Conservation (phyloP, 768 basidiomycete genomes). For the Boletus bicolor region DNA sequence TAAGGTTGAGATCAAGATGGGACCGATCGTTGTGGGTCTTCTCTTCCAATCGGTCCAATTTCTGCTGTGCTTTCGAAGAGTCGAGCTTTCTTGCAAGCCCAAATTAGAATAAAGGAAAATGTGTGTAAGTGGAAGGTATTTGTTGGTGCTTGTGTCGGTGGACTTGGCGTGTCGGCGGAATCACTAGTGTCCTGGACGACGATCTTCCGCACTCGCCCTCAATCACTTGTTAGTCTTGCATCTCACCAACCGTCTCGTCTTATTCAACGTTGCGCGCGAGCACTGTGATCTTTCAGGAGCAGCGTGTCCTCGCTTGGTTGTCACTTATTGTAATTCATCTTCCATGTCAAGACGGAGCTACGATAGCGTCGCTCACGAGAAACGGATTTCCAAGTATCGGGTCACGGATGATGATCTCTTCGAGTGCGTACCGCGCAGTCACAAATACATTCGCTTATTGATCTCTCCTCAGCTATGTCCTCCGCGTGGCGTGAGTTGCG, state of each 20-base stretch:
- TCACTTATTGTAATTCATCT: slow-evolving; percentile 13
- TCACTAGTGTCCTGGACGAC: not conserved
- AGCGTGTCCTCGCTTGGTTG: not conserved
- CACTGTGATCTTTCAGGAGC: slow-evolving; percentile 5
- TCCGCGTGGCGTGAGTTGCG: slow-evolving; percentile 75
- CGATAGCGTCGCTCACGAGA: slow-evolving; percentile 66
- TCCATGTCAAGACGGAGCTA: slow-evolving; percentile 73
- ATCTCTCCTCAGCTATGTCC: slow-evolving; percentile 57
- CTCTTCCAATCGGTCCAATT: not conserved
- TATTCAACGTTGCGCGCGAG: not conserved
- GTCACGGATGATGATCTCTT: slow-evolving; percentile 85
- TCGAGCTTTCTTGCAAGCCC: no score
- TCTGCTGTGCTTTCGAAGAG: not conserved
- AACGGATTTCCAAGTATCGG: slow-evolving; percentile 69
- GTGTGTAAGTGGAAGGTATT: slow-evolving; percentile 7
- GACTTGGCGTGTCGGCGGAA: not conserved
- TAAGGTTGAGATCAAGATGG: not conserved
- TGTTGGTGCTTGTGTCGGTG: slow-evolving; percentile 22
- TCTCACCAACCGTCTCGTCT: not conserved
- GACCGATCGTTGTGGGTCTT: not conserved
- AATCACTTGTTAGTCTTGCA: not conserved
- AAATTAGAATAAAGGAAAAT: not conserved
- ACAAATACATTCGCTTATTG: not conserved
- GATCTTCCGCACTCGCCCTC: slow-evolving; percentile 39
- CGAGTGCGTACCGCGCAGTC: slow-evolving; percentile 51